Percentiles rank a stretch among this genome's conserved stretches.
Evolutionary conservation across 441 rosid genomes (phyloP).

Genomic region (Pelargonium australe): DNA sequence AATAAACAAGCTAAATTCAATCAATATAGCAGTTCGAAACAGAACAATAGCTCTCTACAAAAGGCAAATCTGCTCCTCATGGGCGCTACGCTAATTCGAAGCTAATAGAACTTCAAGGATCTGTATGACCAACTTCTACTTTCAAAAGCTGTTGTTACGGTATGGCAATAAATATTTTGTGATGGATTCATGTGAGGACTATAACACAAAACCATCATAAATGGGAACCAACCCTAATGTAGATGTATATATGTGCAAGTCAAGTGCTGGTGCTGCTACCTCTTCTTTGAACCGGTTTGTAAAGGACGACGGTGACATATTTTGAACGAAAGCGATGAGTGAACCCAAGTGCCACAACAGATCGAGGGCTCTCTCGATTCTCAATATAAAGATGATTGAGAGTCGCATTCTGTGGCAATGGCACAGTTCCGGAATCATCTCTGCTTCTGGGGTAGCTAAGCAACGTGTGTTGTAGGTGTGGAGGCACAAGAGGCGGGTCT

Average conservation of each 20-base stretch:
- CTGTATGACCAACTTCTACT: conserved; percentile 13
- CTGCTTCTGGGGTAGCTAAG: conserved; percentile 47
- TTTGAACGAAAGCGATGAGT: conserved; percentile 80
- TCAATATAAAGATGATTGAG: conserved; percentile 93
- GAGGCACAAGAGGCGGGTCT: conserved; percentile 76
- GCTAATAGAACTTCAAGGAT: conserved; percentile 15
- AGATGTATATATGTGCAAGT: conserved; percentile 17
- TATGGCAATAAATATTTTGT: conserved; percentile 20
- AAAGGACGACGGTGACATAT: conserved; percentile 84
- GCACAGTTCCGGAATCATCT: conserved; percentile 41
- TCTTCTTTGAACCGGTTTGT: conserved; percentile 84
- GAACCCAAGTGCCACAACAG: conserved; percentile 87
- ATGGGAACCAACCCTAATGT: conserved; percentile 16
- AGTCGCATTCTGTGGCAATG: conserved; percentile 51
- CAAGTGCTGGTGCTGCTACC: conserved; percentile 46
- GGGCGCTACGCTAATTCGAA: conserved; percentile 10
- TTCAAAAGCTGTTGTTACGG: conserved; percentile 12
- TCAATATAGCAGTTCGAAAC: neutral
- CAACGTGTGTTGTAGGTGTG: conserved; percentile 63
- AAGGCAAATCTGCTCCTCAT: conserved; percentile 9
- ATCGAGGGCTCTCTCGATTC: conserved; percentile 70
- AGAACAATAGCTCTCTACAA: neutral
- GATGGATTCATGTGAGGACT: conserved; percentile 14
- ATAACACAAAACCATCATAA: conserved; percentile 20
- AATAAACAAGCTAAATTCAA: no score